A percentile compares a stretch with the other conserved stretches of the same genome.
phyloP scores from a whole-genome alignment of 805 yeast species.

The Zygosaccharomyces lentus region DNA sequence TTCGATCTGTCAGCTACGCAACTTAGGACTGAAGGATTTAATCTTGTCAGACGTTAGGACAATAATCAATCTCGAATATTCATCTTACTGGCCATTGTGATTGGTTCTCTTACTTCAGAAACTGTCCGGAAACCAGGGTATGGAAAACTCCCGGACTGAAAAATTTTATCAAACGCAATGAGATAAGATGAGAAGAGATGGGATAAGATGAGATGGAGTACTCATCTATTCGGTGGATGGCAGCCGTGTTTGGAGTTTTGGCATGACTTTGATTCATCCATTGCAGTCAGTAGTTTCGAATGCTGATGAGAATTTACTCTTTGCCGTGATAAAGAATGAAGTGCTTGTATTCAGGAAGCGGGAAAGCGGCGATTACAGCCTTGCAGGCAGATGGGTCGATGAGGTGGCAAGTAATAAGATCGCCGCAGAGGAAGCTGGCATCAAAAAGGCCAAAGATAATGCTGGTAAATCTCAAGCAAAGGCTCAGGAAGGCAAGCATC shows the following conservation, averaged over 20 bases:
- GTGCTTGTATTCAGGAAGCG: slow-evolving; percentile 47
- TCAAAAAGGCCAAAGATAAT: slow-evolving; percentile 36
- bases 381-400: slow-evolving; percentile 60
- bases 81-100: background rate
- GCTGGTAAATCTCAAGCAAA: slow-evolving; percentile 39
- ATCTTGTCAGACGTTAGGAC: background rate
- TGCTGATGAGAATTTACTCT: slow-evolving; percentile 44
- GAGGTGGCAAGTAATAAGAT: slow-evolving; percentile 47
- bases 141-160: slow-evolving; percentile 10
- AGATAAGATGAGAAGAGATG: slow-evolving; percentile 10
- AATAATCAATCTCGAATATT: background rate
- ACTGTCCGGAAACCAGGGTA: slow-evolving; percentile 11
- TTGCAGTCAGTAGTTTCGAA: slow-evolving; percentile 54
- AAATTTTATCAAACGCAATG: slow-evolving; percentile 5
- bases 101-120: background rate
- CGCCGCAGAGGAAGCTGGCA: slow-evolving; percentile 23
- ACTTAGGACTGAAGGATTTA: background rate
- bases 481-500: background rate
- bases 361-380: slow-evolving; percentile 32
- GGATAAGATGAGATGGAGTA: slow-evolving; percentile 4
- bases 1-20: background rate
- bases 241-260: background rate
- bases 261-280: slow-evolving; percentile 56
- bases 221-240: background rate
- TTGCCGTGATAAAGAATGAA: slow-evolving; percentile 54